These are phyloP conservation scores for Colletotrichum kahawae DNA, from an alignment of 2,329 filamentous ascomycete genomes.

Conservation along the genomic window DNA sequence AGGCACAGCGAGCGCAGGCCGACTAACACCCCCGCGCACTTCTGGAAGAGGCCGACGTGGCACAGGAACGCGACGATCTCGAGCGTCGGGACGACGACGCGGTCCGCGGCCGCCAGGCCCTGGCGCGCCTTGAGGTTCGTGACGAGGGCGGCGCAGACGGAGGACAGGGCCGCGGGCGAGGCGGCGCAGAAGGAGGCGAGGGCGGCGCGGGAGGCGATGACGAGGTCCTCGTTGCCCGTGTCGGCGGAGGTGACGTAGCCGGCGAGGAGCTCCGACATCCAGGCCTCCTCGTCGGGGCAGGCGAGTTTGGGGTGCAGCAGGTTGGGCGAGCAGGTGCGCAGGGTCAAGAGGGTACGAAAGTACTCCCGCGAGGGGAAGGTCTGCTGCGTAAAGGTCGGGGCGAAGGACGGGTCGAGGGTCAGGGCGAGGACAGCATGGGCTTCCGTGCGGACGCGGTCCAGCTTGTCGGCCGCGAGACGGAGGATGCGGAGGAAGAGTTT, in stretches of 20 bases:
- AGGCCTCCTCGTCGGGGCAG: constrained; percentile 34
- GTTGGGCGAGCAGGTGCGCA: constrained; percentile 40
- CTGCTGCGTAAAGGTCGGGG: constrained; percentile 38
- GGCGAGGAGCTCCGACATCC: constrained; percentile 62
- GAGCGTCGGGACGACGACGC: constrained; percentile 75
- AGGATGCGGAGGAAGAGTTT: constrained; percentile 57
- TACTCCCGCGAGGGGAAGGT: constrained; percentile 65
- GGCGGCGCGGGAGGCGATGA: constrained; percentile 71
- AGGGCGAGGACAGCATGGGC: constrained; percentile 61
- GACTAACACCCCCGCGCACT: constrained; percentile 31
- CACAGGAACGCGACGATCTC: constrained; percentile 81
- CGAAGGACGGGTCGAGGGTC: constrained; percentile 43
- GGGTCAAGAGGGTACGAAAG: constrained; percentile 58
- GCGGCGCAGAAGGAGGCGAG: constrained; percentile 60
- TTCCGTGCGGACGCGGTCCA: constrained; percentile 81
- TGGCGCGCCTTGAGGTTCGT: constrained; percentile 58
- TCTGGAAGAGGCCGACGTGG: constrained; percentile 60
- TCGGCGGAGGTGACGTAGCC: constrained; percentile 77
- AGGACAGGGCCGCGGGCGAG: constrained; percentile 42
- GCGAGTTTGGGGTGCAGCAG: constrained; percentile 40
- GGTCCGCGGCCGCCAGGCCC: constrained; percentile 62
- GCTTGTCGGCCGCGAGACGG: constrained; percentile 83
- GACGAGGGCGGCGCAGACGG: constrained; percentile 56
- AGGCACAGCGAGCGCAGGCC: constrained; percentile 67
- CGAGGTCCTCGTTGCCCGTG: constrained; percentile 77